phyloP scores from a whole-genome alignment of 179 eudicot genomes.

The Pouteria campechiana region DNA sequence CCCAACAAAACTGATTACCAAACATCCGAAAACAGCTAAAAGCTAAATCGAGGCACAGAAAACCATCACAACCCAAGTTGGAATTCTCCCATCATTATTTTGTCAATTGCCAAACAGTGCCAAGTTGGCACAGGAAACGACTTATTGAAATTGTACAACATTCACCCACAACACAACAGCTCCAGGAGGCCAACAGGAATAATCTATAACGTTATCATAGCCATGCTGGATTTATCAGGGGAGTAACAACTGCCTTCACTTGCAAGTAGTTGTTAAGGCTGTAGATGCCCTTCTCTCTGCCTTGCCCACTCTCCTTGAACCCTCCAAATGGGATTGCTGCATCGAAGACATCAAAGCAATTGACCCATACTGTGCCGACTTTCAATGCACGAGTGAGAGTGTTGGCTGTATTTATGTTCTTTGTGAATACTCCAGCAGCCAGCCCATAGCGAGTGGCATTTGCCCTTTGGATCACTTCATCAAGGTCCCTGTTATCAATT shows the following conservation, averaged over 20 bases:
- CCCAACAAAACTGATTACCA: too few species aligned
- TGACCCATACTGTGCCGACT: conserved; percentile 67
- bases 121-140: too few species aligned
- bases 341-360: conserved; percentile 48
- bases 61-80: too few species aligned
- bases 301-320: conserved; percentile 65
- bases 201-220: conserved; percentile 12
- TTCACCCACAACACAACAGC: too few species aligned
- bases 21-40: too few species aligned
- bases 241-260: conserved; percentile 63
- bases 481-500: conserved; percentile 22
- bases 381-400: conserved; percentile 35
- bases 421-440: conserved; percentile 62
- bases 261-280: conserved; percentile 52
- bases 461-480: conserved; percentile 43
- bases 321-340: conserved; percentile 65
- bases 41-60: too few species aligned
- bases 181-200: too few species aligned
- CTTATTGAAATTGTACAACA: too few species aligned
- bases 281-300: conserved; percentile 61
- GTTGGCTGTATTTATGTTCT: conserved; percentile 55
- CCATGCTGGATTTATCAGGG: conserved; percentile 61
- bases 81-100: too few species aligned
- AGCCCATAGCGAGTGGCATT: conserved; percentile 42
- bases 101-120: too few species aligned